A percentile compares a stretch with the other conserved stretches of the same genome.
Evolutionary conservation across 2,329 filamentous ascomycete species (phyloP).

Genomic region (Cytospora paraplurivora): DNA sequence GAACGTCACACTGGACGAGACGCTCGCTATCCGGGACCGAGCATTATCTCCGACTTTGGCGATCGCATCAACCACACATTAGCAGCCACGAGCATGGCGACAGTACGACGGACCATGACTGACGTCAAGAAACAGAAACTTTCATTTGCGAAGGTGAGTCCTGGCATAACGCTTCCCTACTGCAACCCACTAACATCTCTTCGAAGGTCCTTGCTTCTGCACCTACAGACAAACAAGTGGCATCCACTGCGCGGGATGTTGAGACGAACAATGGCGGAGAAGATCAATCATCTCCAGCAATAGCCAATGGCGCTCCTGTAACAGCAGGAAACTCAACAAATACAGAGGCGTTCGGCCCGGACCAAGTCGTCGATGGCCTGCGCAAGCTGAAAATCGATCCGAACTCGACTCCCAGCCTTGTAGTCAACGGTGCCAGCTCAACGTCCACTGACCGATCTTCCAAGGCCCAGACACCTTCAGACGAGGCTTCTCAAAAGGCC

Average conservation of each 20-base stretch:
- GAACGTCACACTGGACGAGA: slow-evolving; percentile 23
- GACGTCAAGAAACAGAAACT: slow-evolving; percentile 60
- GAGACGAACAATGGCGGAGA: not conserved
- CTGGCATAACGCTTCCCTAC: slow-evolving; percentile 5
- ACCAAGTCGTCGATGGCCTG: slow-evolving; percentile 36
- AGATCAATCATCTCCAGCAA: not conserved
- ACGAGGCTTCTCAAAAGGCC: slow-evolving; percentile 58
- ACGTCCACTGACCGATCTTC: slow-evolving; percentile 42
- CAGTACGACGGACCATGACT: slow-evolving; percentile 47
- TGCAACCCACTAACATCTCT: slow-evolving; percentile 13
- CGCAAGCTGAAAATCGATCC: slow-evolving; percentile 37
- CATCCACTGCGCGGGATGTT: slow-evolving; percentile 34
- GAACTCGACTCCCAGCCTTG: slow-evolving; percentile 43
- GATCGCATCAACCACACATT: slow-evolving; percentile 31
- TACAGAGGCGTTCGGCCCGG: slow-evolving; percentile 5
- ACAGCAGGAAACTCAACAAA: slow-evolving; percentile 6
- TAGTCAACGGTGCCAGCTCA: slow-evolving; percentile 53
- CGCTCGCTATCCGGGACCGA: slow-evolving; percentile 35
- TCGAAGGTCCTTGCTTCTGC: slow-evolving; percentile 31
- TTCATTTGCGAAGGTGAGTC: slow-evolving; percentile 75
- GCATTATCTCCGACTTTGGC: slow-evolving; percentile 35
- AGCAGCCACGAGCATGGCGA: slow-evolving; percentile 46
- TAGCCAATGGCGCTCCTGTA: slow-evolving; percentile 2
- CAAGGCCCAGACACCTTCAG: slow-evolving; percentile 49
- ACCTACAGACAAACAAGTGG: slow-evolving; percentile 37